Conservation (phyloP, 164 flowering plant species). For the Magnolia changhungtana region DNA sequence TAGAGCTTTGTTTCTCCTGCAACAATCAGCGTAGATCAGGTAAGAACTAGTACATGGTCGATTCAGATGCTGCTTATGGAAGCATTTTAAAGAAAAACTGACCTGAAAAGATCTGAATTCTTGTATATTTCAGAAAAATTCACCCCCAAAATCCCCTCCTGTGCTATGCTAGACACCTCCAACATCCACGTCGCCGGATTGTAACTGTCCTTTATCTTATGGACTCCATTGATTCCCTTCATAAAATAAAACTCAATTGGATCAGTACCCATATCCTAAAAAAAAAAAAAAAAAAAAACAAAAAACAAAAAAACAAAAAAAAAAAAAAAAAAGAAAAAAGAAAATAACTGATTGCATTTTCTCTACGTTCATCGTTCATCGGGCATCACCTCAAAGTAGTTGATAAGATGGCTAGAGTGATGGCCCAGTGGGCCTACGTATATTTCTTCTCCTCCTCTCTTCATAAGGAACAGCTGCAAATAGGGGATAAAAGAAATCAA, state of each 20-base stretch:
- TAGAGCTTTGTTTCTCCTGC: conserved; percentile 51
- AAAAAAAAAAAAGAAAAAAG: too few relatives aligned
- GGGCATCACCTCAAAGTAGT: conserved; percentile 51
- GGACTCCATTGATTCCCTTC: conserved; percentile 34
- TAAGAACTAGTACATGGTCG: not conserved
- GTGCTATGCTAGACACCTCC: conserved; percentile 33
- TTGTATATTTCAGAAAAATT: conserved; percentile 32
- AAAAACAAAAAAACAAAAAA: too few relatives aligned
- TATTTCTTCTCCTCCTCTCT: conserved; percentile 55
- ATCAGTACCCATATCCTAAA: too few relatives aligned
- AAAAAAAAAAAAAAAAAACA: too few relatives aligned
- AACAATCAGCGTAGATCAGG: not conserved
- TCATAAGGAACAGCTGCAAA: conserved; percentile 48
- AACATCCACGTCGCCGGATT: conserved; percentile 54
- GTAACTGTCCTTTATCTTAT: conserved; percentile 36
- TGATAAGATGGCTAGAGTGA: conserved; percentile 38
- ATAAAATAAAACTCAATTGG: conserved; percentile 1
- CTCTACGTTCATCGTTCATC: too few relatives aligned
- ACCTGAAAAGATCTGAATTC: conserved; percentile 2
- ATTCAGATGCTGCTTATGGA: not conserved
- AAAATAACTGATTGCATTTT: too few relatives aligned
- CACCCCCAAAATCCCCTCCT: conserved; percentile 30
- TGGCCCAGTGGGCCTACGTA: conserved; percentile 50
- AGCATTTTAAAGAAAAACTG: not conserved
- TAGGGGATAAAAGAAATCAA: not conserved